These are phyloP conservation scores for Mesembryanthemum crystallinum DNA, from an alignment of 148 eudicot species.

Conservation along the genomic window DNA sequence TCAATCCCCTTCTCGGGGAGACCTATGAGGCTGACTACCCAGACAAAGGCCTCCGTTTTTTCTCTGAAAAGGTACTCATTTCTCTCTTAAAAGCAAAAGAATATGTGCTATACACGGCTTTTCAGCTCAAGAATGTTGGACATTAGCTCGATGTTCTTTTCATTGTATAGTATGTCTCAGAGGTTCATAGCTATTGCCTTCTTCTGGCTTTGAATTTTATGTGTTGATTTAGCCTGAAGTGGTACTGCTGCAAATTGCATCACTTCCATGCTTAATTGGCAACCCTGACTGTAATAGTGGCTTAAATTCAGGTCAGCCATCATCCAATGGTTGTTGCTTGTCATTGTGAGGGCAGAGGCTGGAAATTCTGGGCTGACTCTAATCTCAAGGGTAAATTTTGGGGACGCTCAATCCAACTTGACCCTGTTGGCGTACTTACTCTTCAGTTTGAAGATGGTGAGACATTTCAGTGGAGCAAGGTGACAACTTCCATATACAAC, in stretches of 20 bases:
- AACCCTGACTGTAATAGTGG: constrained; percentile 8
- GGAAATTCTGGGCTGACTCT: constrained; percentile 97
- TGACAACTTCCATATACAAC: constrained; percentile 92
- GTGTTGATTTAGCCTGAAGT: not conserved
- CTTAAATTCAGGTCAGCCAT: constrained; percentile 70
- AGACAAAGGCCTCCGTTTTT: constrained; percentile 87
- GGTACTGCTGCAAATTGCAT: not conserved
- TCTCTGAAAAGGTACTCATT: constrained; percentile 82
- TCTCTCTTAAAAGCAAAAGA: constrained; percentile 4
- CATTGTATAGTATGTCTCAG: not conserved
- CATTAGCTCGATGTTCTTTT: not conserved
- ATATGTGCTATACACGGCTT: not conserved
- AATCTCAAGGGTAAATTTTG: constrained; percentile 94
- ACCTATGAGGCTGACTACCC: constrained; percentile 98
- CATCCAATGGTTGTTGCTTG: constrained; percentile 95
- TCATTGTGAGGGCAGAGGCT: constrained; percentile 87
- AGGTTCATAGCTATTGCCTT: not conserved
- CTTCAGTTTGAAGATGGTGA: constrained; percentile 92
- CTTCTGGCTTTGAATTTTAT: constrained; percentile 7
- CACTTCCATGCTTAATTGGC: constrained; percentile 10
- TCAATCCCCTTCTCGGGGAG: constrained; percentile 96
- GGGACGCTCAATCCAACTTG: constrained; percentile 95
- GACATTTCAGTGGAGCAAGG: constrained; percentile 93
- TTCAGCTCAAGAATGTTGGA: not conserved
- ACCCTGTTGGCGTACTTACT: constrained; percentile 79